Evolutionary conservation across 1,139 yeast genomes (phyloP), one percentile per base, ranked within the genome.

Genomic region (Arxiozyma bovina): DNA sequence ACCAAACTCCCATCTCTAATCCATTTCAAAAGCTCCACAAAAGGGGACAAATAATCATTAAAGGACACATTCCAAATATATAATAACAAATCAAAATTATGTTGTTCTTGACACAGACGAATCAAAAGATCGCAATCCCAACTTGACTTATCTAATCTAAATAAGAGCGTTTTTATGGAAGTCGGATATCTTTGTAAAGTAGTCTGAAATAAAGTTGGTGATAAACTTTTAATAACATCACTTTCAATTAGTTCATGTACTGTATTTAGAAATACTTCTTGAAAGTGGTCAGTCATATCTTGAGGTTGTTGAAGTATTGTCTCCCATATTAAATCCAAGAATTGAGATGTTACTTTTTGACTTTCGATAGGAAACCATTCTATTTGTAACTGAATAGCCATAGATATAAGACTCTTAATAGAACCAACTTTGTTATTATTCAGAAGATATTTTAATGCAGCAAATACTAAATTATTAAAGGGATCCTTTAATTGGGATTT

Each of bases 91-190:
- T 44, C 18, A 2, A 25, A 21, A 38, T 48, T 42, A 53, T 86
- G 93, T 42, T 75, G 72, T 9, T 88, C 72, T 15, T 76, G 72
- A 60, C 83, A 72, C 55, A 76, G 64, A 34, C 73, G 71, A 65
- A 95, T 86, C 40, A 87, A 70, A 38, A 84, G 68, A 68, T 90
- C 95, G 48, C 89, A 76, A 65, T 90, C 96, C 55, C 90, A 74
- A n/a, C 81, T 75, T 3, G 72, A 61, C 15, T 85, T 75, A 62
- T 88, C 89, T 25, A 89, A 68, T 12, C 80, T 70, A 61, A 94
- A 84, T 18, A 89, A 72, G 25, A 89, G 66, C 55, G 83, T 83
- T 48, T 88, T 88, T 22, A 89, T 72, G 1, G 73, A 65, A 3
- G 75, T 76, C 1, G 54, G 54, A 23, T n/a, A 52, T 25, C 21